Evolutionary conservation across 1,284 basidiomycete species (phyloP), one percentile per base, ranked within the genome.

Genomic region (Leccinum fallax): DNA sequence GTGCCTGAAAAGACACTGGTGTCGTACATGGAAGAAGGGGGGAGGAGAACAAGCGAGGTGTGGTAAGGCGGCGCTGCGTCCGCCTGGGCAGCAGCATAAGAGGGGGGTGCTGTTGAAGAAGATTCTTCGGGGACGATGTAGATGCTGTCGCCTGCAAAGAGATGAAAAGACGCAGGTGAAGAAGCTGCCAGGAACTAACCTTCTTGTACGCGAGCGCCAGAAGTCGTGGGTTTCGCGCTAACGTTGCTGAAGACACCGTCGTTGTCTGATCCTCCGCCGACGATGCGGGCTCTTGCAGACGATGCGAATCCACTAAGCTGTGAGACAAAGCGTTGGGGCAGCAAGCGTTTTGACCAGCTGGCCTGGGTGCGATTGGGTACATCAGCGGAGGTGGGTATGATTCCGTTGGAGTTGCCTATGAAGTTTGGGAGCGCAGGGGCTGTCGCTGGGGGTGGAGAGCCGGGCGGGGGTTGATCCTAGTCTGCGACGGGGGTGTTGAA

Each of bases 221-320:
- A 71, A 49, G 85, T 80, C 13, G 65, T 62, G 1, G 97, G 97
- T 72, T 98, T 97, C 3, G 97, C 97, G 51, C 89, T 91, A 26
- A 99, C 88, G 75, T 99, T 99, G 53, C 90, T 91, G 77, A 99
- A 99, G 8, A 99, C 96, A 28, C 97, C 97, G 66, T 97, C 95
- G 70, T 96, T 95, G 54, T 81, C 79, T 6, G 83, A 84, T 0
- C 95, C 95, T 10, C 93, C 88, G 24, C 92, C 94, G 38, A 90
- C 77, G 32, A 60, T 19, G 13, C 36, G 62, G 26, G 61, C 15
- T 58, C 65, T 53, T 21, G 30, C 51, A 24, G 62, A 57, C 10
- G 54, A 19, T 11, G 52, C 68, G 15, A 83, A 82, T 3, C 77
- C 76, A 10, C 88, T 81, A 16, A 85, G 69, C 16, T 77, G 81